A percentile compares a stretch with the other conserved stretches of the same genome.
These are phyloP conservation scores for Dendryphion nanum DNA, from an alignment of 2,329 filamentous ascomycete species.

Conservation along the genomic window DNA sequence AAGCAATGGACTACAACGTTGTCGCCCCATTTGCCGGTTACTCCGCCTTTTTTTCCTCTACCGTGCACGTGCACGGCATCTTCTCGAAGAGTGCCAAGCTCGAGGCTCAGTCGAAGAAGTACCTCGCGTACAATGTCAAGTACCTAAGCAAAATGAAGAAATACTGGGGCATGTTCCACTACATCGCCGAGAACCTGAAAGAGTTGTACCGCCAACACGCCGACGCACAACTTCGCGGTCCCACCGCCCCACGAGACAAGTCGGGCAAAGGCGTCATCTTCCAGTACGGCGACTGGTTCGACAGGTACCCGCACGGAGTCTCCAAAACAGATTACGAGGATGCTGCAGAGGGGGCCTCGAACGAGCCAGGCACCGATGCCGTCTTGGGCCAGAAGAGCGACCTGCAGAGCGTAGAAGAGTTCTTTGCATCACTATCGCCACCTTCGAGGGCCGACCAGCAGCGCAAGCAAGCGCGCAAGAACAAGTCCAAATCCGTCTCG, in stretches of 20 bases:
- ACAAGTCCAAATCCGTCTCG: constrained; percentile 37
- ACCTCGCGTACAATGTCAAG: constrained; percentile 82
- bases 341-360: constrained; percentile 64
- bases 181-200: constrained; percentile 89
- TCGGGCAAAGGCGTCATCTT: constrained; percentile 61
- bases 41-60: constrained; percentile 88
- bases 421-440: constrained; percentile 78
- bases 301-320: constrained; percentile 89
- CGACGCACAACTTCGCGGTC: constrained; percentile 72
- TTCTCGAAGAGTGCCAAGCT: constrained; percentile 79
- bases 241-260: constrained; percentile 37
- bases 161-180: constrained; percentile 98
- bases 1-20: constrained; percentile 75
- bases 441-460: constrained; percentile 47
- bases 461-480: constrained; percentile 52
- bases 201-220: constrained; percentile 83
- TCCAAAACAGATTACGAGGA: constrained; percentile 81
- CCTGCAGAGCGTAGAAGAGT: constrained; percentile 91
- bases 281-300: constrained; percentile 98
- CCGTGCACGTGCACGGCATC: constrained; percentile 89
- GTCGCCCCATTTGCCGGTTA: constrained; percentile 93
- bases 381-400: constrained; percentile 86
- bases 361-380: constrained; percentile 80
- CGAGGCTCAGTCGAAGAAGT: constrained; percentile 76
- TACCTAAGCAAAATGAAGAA: constrained; percentile 94